phyloP scores from a whole-genome alignment of 78 protist genomes.

The slime mould (Dictyostelium discoideum) region dicty_2.7 NC_007090.3:4363001-4363500 shows the following conservation, averaged over 20 bases:
- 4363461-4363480: not conserved
- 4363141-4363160: not conserved
- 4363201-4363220: not conserved
- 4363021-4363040: not conserved
- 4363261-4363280: not conserved
- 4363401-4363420: not conserved
- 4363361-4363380: not conserved
- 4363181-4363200: not conserved
- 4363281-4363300: not conserved
- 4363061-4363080: not conserved
- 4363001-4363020: not conserved
- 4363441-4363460: not conserved
- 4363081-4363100: not conserved
- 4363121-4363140: not conserved
- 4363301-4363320: not conserved
- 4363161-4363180: not conserved
- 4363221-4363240: not conserved
- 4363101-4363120: not conserved
- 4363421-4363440: not conserved
- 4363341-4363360: not conserved
- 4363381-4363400: not conserved
- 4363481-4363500: not conserved
- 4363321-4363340: not conserved
- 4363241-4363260: not conserved
- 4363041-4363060: not conserved